A percentile compares a stretch with the other conserved stretches of the same genome.
These are phyloP conservation scores for Candida chilensis DNA, from an alignment of 805 yeast species.

Conservation along the genomic window DNA sequence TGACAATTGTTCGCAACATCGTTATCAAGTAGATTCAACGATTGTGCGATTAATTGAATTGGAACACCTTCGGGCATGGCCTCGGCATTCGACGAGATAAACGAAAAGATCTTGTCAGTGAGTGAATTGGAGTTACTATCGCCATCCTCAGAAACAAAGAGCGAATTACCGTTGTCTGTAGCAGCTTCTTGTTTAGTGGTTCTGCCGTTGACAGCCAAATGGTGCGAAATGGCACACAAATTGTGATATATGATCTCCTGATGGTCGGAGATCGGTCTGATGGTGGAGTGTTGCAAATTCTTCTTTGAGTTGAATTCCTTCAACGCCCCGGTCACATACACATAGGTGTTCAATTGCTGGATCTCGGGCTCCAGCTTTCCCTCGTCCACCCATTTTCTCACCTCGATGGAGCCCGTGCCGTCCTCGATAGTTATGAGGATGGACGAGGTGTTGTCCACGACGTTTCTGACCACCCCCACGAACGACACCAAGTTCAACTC, in stretches of 20 bases:
- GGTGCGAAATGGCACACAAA: constrained; percentile 51
- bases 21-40: constrained; percentile 38
- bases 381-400: constrained; percentile 57
- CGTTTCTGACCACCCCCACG: constrained; percentile 63
- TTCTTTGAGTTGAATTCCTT: constrained; percentile 57
- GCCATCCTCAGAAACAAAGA: constrained; percentile 20
- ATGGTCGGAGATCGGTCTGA: constrained; percentile 49
- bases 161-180: constrained; percentile 11
- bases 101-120: constrained; percentile 36
- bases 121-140: constrained; percentile 7
- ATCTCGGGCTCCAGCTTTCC: constrained; percentile 21
- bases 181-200: constrained; percentile 8
- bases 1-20: constrained; percentile 41
- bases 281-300: constrained; percentile 53
- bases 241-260: constrained; percentile 65
- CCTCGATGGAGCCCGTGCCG: constrained; percentile 62
- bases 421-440: constrained; percentile 59
- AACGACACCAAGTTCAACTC: constrained; percentile 56
- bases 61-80: constrained; percentile 76
- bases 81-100: constrained; percentile 39
- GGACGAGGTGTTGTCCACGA: constrained; percentile 48
- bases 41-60: constrained; percentile 47
- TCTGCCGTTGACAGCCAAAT: constrained; percentile 47
- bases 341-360: constrained; percentile 43
- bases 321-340: constrained; percentile 46